phyloP scores from a whole-genome alignment of 2,329 filamentous ascomycete species.

The Alternaria postmessia region DNA sequence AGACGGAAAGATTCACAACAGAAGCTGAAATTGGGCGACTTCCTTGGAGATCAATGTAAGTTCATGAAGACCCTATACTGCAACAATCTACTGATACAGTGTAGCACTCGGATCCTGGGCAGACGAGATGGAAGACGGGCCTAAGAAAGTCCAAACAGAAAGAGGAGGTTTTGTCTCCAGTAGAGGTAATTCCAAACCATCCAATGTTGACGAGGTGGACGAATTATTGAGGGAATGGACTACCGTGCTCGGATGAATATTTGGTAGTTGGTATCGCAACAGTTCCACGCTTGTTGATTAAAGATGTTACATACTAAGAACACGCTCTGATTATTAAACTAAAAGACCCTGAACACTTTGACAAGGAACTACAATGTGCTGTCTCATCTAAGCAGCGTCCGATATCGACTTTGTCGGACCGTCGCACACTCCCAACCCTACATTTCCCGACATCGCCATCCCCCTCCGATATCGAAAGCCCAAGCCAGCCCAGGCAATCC shows the following conservation, averaged over 20 bases:
- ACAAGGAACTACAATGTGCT: neutral
- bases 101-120: too few relatives aligned
- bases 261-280: neutral
- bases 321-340: neutral
- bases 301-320: neutral
- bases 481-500: neutral
- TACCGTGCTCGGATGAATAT: conserved; percentile 11
- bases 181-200: too few relatives aligned
- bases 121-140: too few relatives aligned
- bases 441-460: conserved; percentile 5
- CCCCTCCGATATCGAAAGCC: conserved; percentile 6
- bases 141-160: too few relatives aligned
- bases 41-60: too few relatives aligned
- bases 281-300: neutral
- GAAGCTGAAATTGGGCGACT: too few relatives aligned
- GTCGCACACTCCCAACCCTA: neutral
- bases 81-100: too few relatives aligned
- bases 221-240: conserved; percentile 35
- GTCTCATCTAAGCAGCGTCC: neutral
- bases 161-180: too few relatives aligned
- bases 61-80: too few relatives aligned
- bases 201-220: conserved; percentile 24
- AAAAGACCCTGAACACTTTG: too few relatives aligned
- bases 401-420: neutral
- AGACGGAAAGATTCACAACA: too few relatives aligned